These are phyloP conservation scores for Microcyclospora tardicrescens DNA, from an alignment of 2,329 filamentous ascomycete genomes.

Conservation along the genomic window DNA sequence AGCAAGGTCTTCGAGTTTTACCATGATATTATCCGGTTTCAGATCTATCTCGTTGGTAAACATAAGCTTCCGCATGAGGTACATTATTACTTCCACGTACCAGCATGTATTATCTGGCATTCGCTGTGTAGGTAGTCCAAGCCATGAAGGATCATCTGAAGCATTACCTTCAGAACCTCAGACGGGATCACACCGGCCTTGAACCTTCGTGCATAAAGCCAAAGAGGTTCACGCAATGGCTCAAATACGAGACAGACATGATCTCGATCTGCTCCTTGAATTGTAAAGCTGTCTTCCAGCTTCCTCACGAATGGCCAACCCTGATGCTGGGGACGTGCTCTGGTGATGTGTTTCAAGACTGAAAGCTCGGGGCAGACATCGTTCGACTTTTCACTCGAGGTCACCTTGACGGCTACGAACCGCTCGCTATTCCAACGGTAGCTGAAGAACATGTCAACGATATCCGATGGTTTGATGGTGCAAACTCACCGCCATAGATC, in stretches of 20 bases:
- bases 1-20: conserved; percentile 7
- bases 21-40: conserved; percentile 11
- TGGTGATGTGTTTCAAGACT: not conserved
- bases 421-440: conserved; percentile 1
- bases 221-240: conserved; percentile 1
- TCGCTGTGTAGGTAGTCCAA: conserved; percentile 17
- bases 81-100: conserved; percentile 4
- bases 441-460: not conserved
- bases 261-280: conserved; percentile 1
- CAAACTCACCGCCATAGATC: conserved; percentile 1
- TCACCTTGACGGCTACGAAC: conserved; percentile 2
- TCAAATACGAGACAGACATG: conserved; percentile 3
- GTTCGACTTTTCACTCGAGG: not conserved
- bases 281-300: conserved; percentile 1
- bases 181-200: conserved; percentile 2
- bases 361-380: not conserved
- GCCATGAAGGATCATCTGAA: conserved; percentile 6
- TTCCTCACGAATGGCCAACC: not conserved
- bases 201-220: conserved; percentile 23
- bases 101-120: conserved; percentile 14
- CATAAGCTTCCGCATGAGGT: not conserved
- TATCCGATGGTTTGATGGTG: not conserved
- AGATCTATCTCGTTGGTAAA: conserved; percentile 5
- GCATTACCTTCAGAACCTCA: conserved; percentile 8
- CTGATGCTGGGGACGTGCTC: not conserved